Evolutionary conservation across 2,329 filamentous ascomycete genomes (phyloP), one percentile per base, ranked within the genome.

Genomic region (Phialophora expanda): DNA sequence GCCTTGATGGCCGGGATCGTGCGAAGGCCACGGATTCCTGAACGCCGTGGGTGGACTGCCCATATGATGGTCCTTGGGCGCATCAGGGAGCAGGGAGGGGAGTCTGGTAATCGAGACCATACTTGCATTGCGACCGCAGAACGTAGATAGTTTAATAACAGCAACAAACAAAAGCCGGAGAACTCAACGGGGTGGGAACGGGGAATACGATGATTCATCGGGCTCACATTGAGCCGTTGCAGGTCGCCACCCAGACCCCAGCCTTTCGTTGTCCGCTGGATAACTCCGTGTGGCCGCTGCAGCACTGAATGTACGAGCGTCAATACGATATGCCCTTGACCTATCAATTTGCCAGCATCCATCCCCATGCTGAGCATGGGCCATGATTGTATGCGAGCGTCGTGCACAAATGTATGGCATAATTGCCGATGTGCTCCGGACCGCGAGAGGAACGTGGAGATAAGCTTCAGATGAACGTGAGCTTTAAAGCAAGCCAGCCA

Each of bases 11-110:
- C 48, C 26, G 20, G 50, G 41, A 30, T 55, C 38, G 55, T 56
- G 62, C 2, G 81, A 84, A 22, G 81, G 79, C 82, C 82, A 84
- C 14, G 82, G 82, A 67, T 84, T 84, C 30, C 73, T 75, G 75
- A 84, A 85, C 20, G 74, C 75, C 1, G 78, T 78, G 6, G 81
- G 80, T 4, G 81, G 81, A 26, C 62, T 75, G 38, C 77, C 78
- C 26, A 80, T 70, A 71, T 83, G 81, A 67, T 83, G 82, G 20
- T 74, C 41, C 32, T 70, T 71, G 11, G 63, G 61, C 12, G 68
- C 67, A 22, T 67, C 65, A 17, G 67, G 64, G 9, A 63, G 44
- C 26, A 69, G 30, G 3, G 65, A 69, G 4, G 64, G 64, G 3
- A 67, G 59, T 20, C 17, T 30, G 14, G 54, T 61, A 28, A 69